Percentiles rank a stretch among this genome's conserved stretches.
Conservation (phyloP, 2,329 filamentous ascomycete species). For the Cladophialophora psammophila region DNA sequence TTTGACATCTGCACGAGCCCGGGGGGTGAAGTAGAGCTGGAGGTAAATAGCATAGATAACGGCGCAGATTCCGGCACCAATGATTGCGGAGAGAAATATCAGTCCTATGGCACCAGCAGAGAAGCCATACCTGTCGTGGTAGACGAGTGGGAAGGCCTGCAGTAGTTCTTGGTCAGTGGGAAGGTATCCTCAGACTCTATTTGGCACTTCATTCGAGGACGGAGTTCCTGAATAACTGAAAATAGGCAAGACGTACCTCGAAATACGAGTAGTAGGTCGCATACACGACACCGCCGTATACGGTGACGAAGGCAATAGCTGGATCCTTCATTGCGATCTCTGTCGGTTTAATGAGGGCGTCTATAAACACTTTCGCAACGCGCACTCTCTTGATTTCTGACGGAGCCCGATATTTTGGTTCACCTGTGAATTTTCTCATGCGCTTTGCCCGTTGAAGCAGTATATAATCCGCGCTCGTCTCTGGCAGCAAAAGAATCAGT, state of each 20-base stretch:
- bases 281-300: constrained; percentile 17
- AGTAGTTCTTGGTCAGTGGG: background rate
- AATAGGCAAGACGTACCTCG: constrained; percentile 7
- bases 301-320: constrained; percentile 7
- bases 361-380: background rate
- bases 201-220: background rate
- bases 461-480: constrained; percentile 12
- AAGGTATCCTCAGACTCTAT: background rate
- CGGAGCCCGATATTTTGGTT: constrained; percentile 7
- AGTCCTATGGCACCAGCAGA: constrained; percentile 11
- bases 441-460: constrained; percentile 19
- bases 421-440: constrained; percentile 8
- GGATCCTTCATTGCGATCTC: constrained; percentile 18
- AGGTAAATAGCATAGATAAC: constrained; percentile 11
- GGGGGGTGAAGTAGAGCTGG: constrained; percentile 7
- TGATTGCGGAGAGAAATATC: constrained; percentile 8
- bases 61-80: background rate
- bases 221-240: background rate
- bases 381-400: constrained; percentile 12
- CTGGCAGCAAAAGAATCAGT: constrained; percentile 5
- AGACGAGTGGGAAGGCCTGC: constrained; percentile 17
- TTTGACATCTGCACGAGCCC: constrained; percentile 4
- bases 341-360: constrained; percentile 6
- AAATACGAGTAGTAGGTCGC: constrained; percentile 20
- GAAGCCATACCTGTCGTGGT: constrained; percentile 8